Base-by-base conservation (phyloP, 306 rosid genomes). In the Sicyos baderoa region DNA sequence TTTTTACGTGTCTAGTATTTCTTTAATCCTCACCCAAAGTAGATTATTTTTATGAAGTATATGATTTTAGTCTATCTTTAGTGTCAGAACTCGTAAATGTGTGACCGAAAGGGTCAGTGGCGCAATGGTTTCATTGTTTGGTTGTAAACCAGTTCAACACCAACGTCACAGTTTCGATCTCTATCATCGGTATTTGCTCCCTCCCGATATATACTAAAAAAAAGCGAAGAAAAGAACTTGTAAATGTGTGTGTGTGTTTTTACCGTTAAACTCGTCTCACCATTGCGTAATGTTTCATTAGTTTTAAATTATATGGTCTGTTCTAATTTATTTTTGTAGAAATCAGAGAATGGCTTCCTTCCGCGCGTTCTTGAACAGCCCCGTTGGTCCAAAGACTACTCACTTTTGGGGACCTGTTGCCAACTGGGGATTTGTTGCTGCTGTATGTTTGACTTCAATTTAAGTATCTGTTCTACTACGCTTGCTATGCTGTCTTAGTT, bases 321-420 rank as follows among this genome's bases (percentile, higher is more conserved):
- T 29, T 32, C 47, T 61, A n/a, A 62, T 62, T 37, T 40, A 62
- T 4, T 40, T 63, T 63, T 65, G 54, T 21, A 65, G 70, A 65
- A 44, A 44, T 65, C 37, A 6, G 54, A 44, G 19, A 18, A 88
- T 86, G 91, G 91, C 96, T 68, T 58, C 98, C 12, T 93, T 89
- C 84, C 81, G 81, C 74, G 94, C 97, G 71, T 89, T 89, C 79
- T 81, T 44, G 90, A 93, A 89, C 81, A 88, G 98, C 81, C 98
- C 98, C 0, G 78, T 88, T 21, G 98, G 97, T 79, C 97, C 97
- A 1, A 93, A 93, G 82, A 93, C 98, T 37, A 82, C 97, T 76
- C 98, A 93, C 77, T 93, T 93, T 76, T 93, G 97, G 98, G 98
- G 98, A 61, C 98, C 98, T 52, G 53, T 93, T 79, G 98, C 97